These are phyloP conservation scores for Cladophialophora bantiana DNA, from an alignment of 2,329 filamentous ascomycete genomes.

Conservation along the genomic window DNA sequence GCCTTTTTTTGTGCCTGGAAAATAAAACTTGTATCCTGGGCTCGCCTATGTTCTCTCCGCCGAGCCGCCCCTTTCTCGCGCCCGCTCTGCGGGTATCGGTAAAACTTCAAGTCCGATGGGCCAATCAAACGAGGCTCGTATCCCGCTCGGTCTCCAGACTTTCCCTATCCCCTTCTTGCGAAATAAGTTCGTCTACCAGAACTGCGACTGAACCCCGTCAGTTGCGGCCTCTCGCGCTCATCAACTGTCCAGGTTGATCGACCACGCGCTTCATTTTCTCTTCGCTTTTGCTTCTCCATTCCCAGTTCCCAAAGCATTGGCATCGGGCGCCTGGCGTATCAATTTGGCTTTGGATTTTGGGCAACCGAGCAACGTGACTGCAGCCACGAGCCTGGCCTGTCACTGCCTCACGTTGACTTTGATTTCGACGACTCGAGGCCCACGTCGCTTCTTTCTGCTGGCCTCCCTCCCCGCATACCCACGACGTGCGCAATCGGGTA, in stretches of 20 bases:
- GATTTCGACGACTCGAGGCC: constrained; percentile 2
- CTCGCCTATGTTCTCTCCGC: neutral
- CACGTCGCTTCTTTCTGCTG: neutral
- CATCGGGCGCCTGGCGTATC: constrained; percentile 35
- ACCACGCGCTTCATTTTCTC: constrained; percentile 19
- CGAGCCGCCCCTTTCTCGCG: constrained; percentile 1
- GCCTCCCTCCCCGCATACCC: constrained; percentile 13
- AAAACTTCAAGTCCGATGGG: constrained; percentile 10
- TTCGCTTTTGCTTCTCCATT: constrained; percentile 21
- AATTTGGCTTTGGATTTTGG: constrained; percentile 26
- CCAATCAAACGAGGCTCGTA: constrained; percentile 19
- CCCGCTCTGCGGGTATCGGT: constrained; percentile 3
- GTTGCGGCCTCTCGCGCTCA: constrained; percentile 19
- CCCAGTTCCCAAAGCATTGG: constrained; percentile 20
- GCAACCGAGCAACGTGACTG: constrained; percentile 14
- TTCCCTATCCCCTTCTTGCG: constrained; percentile 12
- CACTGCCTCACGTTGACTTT: constrained; percentile 11
- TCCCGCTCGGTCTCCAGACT: constrained; percentile 21
- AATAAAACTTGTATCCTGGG: constrained; percentile 20
- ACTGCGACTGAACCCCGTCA: constrained; percentile 15
- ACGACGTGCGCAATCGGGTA: neutral
- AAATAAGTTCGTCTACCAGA: constrained; percentile 20
- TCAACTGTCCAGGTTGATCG: constrained; percentile 9
- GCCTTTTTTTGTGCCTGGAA: constrained; percentile 19
- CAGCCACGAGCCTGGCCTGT: constrained; percentile 22